phyloP scores from a whole-genome alignment of 208 protist species.

The Acanthamoeba healyi region DNA sequence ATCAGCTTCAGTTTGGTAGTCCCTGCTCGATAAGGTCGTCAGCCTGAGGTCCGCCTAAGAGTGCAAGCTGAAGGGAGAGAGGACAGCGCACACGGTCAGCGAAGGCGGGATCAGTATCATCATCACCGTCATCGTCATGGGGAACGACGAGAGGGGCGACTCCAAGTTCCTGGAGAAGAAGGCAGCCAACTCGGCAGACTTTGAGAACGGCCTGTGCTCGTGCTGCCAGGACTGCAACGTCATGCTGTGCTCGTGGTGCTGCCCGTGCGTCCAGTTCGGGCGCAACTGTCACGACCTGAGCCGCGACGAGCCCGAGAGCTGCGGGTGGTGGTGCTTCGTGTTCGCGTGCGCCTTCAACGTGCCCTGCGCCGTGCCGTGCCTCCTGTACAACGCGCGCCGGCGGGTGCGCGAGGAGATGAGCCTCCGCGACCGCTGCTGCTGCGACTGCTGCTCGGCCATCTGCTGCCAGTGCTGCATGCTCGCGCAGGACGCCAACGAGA shows the following conservation, averaged over 20 bases:
- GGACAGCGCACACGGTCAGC: too few relatives aligned
- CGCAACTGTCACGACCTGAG: neutral
- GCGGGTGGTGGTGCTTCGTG: neutral
- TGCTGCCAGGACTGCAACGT: neutral
- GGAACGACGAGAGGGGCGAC: too few relatives aligned
- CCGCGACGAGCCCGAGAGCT: neutral
- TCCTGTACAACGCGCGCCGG: neutral
- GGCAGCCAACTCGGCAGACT: neutral
- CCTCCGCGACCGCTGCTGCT: neutral
- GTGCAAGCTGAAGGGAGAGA: too few relatives aligned
- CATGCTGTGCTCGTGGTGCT: neutral
- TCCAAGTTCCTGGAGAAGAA: neutral
- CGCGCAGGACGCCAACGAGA: neutral
- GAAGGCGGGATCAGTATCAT: too few relatives aligned
- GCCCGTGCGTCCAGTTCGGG: neutral
- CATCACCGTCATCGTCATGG: too few relatives aligned
- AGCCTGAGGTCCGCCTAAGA: too few relatives aligned
- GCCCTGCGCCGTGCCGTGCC: neutral
- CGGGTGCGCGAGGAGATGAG: neutral
- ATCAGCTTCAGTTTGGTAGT: too few relatives aligned
- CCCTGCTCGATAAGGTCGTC: too few relatives aligned
- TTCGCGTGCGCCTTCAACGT: neutral
- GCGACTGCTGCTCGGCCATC: neutral
- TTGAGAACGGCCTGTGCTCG: neutral
- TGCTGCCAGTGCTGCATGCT: neutral